A percentile compares a stretch with the other conserved stretches of the same genome.
Evolutionary conservation across 2,329 filamentous ascomycete species (phyloP).

Genomic region (Chaetomiaceae sp.): DNA sequence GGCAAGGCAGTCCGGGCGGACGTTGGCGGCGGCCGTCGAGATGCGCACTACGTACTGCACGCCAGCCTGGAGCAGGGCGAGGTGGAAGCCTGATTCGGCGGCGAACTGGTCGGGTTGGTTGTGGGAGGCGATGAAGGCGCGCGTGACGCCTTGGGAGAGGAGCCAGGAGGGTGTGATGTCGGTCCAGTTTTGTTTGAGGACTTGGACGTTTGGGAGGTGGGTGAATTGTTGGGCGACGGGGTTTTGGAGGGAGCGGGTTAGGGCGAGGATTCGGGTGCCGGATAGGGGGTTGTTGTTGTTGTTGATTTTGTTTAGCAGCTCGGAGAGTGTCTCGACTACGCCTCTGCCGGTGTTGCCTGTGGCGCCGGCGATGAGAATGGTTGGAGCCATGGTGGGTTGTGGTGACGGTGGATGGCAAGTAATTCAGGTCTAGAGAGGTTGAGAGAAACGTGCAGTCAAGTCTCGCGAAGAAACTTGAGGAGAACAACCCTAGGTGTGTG

Average conservation of each 20-base stretch:
- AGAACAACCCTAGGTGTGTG: no score
- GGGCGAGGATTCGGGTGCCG: constrained; percentile 2
- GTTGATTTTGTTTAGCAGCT: not conserved
- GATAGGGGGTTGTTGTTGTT: not conserved
- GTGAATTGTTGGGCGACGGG: constrained; percentile 1
- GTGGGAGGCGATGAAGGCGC: constrained; percentile 12
- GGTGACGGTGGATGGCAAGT: no score
- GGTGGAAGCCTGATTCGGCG: constrained; percentile 9
- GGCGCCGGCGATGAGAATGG: constrained; percentile 7
- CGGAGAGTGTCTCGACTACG: constrained; percentile 3
- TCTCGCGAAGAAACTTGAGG: no score
- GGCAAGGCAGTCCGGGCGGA: constrained; percentile 6
- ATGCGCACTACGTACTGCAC: constrained; percentile 15
- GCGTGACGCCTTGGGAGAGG: not conserved
- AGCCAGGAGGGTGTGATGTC: constrained; percentile 11
- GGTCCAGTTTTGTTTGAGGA: constrained; percentile 10
- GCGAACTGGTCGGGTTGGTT: constrained; percentile 6
- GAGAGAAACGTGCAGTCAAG: no score
- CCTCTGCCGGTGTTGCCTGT: constrained; percentile 11
- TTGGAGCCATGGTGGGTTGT: constrained; percentile 8
- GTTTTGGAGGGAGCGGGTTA: not conserved
- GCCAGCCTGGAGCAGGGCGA: constrained; percentile 6
- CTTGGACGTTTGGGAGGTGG: not conserved
- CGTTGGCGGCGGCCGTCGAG: constrained; percentile 4
- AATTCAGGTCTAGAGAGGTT: no score